phyloP scores from a whole-genome alignment of 176 grass and related monocot genomes.

The Cenchrus americanus region DNA sequence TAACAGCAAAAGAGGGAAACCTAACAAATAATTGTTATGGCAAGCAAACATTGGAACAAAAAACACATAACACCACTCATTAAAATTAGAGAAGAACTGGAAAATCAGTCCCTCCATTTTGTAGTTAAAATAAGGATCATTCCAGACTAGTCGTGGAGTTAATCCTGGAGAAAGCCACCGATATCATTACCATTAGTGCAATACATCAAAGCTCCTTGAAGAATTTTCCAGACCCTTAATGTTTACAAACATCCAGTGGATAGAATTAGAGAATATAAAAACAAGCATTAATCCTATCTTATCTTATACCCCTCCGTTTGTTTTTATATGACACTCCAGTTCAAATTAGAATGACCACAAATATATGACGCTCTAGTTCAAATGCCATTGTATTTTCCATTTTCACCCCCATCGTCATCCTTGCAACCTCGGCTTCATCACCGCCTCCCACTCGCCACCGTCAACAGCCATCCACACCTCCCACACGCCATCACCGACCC shows the following conservation, averaged over 20 bases:
- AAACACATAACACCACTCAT: background rate
- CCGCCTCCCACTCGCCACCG: no score
- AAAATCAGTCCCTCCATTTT: background rate
- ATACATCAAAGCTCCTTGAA: background rate
- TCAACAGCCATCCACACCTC: no score
- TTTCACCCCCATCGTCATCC: no score
- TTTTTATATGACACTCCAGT: no score
- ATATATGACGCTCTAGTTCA: no score
- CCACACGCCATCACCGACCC: no score
- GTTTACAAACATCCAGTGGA: background rate
- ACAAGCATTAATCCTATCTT: background rate
- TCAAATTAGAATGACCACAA: no score
- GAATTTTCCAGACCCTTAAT: background rate
- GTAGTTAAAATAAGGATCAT: background rate
- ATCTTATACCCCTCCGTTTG: background rate
- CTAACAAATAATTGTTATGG: background rate
- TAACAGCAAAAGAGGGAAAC: background rate
- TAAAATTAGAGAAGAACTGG: background rate
- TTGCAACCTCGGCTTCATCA: no score
- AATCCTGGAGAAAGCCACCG: background rate
- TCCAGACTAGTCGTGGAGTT: slow-evolving; percentile 2
- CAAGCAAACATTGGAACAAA: background rate
- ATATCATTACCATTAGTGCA: no score
- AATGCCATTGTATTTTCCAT: no score
- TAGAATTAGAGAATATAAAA: background rate